Evolutionary conservation across 257 asterid species (phyloP), one percentile per base, ranked within the genome.

Genomic region (Solanum verrucosum): DNA sequence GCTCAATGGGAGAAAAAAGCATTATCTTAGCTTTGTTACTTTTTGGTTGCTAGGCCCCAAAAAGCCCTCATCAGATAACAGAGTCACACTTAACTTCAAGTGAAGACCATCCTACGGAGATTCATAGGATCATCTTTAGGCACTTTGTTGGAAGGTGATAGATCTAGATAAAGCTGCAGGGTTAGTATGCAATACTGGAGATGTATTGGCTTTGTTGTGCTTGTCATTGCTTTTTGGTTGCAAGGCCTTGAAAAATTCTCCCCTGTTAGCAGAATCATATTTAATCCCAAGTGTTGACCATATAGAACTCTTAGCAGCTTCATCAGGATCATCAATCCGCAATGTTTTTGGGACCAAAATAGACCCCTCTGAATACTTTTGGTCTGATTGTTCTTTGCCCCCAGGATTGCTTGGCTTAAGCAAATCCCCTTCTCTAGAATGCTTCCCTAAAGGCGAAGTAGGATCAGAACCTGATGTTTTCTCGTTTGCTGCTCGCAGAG

Each of bases 161-260:
- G 98, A 94, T 70, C 99, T 93, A 52, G 98, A 94, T 35, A 95
- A 90, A 49, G 98, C 98, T 0, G 99, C 99, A 72, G 98, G 99
- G 83, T 96, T 96, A 5, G 96, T 95, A 63, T 92, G 94, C 90
- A 95, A 75, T 33, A 74, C 88, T 2, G 94, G 84, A 3, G 96
- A 85, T 20, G 90, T 59, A 0, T 92, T 52, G 8, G 70, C 59
- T 42, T 44, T 6, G 15, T 44, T 84, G 83, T 89, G 90, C 83
- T 92, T 92, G 74, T 87, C 87, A 7, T 87, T 88, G 16, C 83
- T 84, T 91, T 95, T 93, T 0, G 95, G 92, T 88, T 92, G 97
- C 86, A 93, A 89, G 74, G 96, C 94, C 88, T 94, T 93, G 33
- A 95, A 95, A 34, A 95, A 92, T 42, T 92, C 94, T 86, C 92